These are phyloP conservation scores for Amanita molliuscula DNA, from an alignment of 768 basidiomycete genomes.

Conservation along the genomic window DNA sequence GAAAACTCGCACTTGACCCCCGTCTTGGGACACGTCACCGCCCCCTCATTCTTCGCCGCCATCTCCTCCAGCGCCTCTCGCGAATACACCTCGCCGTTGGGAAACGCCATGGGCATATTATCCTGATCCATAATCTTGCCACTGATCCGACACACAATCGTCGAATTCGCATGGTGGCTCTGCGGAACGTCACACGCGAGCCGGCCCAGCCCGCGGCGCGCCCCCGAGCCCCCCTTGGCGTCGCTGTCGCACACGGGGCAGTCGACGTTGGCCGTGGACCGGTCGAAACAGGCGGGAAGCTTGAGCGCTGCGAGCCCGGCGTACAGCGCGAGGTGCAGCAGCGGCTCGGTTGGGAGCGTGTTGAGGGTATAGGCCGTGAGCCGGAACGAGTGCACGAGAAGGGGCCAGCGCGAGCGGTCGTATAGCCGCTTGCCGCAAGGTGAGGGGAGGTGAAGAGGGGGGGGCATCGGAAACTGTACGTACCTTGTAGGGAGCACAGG, in stretches of 20 bases:
- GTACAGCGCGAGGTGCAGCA: conserved; percentile 81
- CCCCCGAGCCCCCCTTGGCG: conserved; percentile 14
- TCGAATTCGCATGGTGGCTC: conserved; percentile 92
- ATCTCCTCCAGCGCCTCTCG: conserved; percentile 85
- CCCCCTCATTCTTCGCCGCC: conserved; percentile 68
- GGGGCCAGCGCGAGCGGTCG: conserved; percentile 67
- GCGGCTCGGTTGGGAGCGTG: conserved; percentile 77
- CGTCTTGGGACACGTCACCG: conserved; percentile 79
- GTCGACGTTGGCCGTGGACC: conserved; percentile 58
- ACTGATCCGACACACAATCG: conserved; percentile 84
- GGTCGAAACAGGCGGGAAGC: conserved; percentile 72
- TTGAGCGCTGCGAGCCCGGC: conserved; percentile 89
- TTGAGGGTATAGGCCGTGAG: conserved; percentile 81
- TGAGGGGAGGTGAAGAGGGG: conserved; percentile 10
- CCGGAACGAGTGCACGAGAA: conserved; percentile 71
- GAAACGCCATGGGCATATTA: conserved; percentile 87
- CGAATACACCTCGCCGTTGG: conserved; percentile 91
- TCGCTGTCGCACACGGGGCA: conserved; percentile 85
- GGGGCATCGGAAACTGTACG: not conserved
- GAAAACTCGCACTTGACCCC: conserved; percentile 51
- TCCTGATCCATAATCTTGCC: conserved; percentile 94
- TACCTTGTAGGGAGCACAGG: conserved; percentile 75
- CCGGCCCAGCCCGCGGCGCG: conserved; percentile 47
- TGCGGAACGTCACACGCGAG: conserved; percentile 82
- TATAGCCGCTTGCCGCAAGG: conserved; percentile 65